Base-by-base conservation (phyloP, 169 alveolate genomes). In the Plasmodium falciparum region DNA sequence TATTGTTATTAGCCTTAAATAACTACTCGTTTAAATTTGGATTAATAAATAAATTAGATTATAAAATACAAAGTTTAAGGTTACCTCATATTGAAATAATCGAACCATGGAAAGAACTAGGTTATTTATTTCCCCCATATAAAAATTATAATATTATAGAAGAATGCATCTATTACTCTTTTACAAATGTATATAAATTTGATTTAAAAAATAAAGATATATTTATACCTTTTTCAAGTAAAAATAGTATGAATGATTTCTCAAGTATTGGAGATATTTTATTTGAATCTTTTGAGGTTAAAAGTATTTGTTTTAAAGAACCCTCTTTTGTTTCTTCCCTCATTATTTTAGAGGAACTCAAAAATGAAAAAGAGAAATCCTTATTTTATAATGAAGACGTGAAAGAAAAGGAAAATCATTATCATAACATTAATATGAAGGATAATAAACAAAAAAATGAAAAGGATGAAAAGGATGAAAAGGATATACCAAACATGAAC, bases 21-120 rank as follows among this genome's bases (percentile, higher is more conserved):
- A 83, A 83, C 26, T 83, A 83, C 59, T 83, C 91, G 6, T 83
- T 69, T 62, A 83, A 83, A 67, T 75, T 83, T 20, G 91, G 91
- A 11, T 29, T 83, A 62, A 26, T 83, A 63, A 83, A 83, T 56
- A 83, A 67, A 47, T 83, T 43, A 4, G 91, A 83, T 47, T 67
- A 47, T 20, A 67, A 69, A 69, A 54, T 83, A 69, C 85, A 83
- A 83, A 83, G 91, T 73, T 67, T 83, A 29, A 15, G 91, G 22
- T 49, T 83, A 15, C 91, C 91, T 49, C 91, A 83, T 54, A 69
- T 83, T 66, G 91, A 83, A 69, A 47, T 83, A 1, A 58, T 69
- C 15, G 91, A 83, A 50, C 80, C 91, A 69, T 83, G 91, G 91
- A 83, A 39, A 22, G 85, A 83, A 59, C 24, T 83, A 49, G 91